Base-by-base conservation (phyloP, 31 red algal genomes). In the Endocladia muricata region DNA sequence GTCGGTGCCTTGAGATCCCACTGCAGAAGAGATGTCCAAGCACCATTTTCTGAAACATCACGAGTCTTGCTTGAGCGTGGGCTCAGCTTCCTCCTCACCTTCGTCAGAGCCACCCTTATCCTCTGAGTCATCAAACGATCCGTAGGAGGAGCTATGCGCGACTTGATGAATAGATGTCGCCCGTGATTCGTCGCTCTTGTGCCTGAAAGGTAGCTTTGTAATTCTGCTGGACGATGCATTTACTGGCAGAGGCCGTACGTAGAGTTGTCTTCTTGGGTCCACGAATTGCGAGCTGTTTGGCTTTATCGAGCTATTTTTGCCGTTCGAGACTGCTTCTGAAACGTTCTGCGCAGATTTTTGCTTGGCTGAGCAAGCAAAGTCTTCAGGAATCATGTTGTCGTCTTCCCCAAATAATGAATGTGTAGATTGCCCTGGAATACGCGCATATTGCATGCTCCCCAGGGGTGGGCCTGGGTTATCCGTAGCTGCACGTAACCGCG, bases 401-500 rank as follows among this genome's bases (percentile, higher is more conserved):
- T 85, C 81, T 42, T 85, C 81, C 31, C 81, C 81, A 28, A 85
- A 62, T 8, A 85, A 23, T 23, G 70, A 85, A 54, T 52, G 58
- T 43, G 70, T 61, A 55, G 81, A 85, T 44, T 75, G 35, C 15
- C 70, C 59, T 15, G 81, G 81, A 22, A 85, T 55, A 35, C 51
- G 55, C 43, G 70, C 81, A 57, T 85, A 85, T 55, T 76, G 81
- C 35, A 85, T 85, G 23, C 52, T 25, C 23, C 21, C 35, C 33
- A 35, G 6, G 1, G 25, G 26, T 22, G 30, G 32, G 32, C 35
- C 30, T 39, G 17, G 32, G 9, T n/a, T 44, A 4, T 60, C 4
- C 52, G 30, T 43, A n/a, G 64, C 63, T 32, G 77, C 29, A n/a
- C n/a, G n/a, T 26, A 32, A 38, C 37, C 56, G 6, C 30, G 42